Conservation (phyloP, 441 rosid species). For the Isatis lusitanica region DNA sequence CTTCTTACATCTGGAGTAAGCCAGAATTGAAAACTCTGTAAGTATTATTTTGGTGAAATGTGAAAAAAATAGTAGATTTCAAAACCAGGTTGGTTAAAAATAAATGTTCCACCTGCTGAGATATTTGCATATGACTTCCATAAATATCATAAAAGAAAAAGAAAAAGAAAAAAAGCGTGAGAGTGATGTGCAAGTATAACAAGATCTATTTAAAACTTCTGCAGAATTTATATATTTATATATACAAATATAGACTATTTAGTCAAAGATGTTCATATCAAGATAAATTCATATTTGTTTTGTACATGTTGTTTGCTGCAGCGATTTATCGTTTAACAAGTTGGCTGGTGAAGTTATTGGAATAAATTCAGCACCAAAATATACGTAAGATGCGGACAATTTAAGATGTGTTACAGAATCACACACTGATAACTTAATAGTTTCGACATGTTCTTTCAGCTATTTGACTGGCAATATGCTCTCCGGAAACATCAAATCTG, state of each 20-base stretch:
- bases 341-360: slow-evolving; percentile 16
- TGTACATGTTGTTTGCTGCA: too few species aligned
- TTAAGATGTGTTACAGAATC: background rate
- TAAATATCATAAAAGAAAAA: background rate
- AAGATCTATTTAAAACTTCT: too few species aligned
- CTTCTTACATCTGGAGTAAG: slow-evolving; percentile 27
- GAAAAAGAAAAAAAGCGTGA: background rate
- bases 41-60: background rate
- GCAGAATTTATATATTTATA: background rate
- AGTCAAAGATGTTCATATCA: too few species aligned
- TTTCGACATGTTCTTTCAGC: slow-evolving; percentile 35
- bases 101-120: too few species aligned
- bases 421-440: background rate
- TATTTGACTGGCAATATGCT: slow-evolving; percentile 62
- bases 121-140: too few species aligned
- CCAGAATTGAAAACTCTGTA: background rate
- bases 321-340: too few species aligned
- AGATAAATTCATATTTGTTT: too few species aligned
- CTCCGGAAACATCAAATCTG: slow-evolving; percentile 55
- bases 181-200: too few species aligned
- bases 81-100: too few species aligned
- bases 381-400: slow-evolving; percentile 16
- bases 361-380: background rate
- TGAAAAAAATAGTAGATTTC: background rate
- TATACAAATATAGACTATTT: too few species aligned